Base-by-base conservation (phyloP, 176 grass and related monocot species). In the Avena insularis region DNA sequence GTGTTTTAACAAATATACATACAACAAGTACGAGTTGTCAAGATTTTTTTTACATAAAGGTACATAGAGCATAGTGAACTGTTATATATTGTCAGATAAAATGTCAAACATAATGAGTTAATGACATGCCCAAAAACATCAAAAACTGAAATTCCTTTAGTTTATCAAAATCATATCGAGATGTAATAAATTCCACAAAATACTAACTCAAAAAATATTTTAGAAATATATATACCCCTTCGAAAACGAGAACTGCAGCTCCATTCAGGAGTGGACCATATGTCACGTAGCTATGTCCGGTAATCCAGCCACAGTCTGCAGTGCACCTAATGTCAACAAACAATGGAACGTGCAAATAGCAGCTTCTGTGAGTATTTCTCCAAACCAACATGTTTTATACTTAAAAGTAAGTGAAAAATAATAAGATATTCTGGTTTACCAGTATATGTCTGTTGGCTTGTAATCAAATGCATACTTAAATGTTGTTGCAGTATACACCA, bases 401-500 rank as follows among this genome's bases (percentile, higher is more conserved):
- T 29, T 8, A 14, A 65, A 68, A 35, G 9, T 12, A 55, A 19
- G 9, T 45, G 13, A 38, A 67, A 78, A 88, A 75, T 3, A 9
- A 89, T 14, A 65, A 92, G 64, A 77, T 73, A 3, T 46, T 73
- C 16, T 75, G 35, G 85, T 56, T 65, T 95, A 99, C 97, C 97
- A 99, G 85, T 97, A 97, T 97, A 99, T 87, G 43, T 99, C 97
- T 2, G 73, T 81, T 72, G 97, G 82, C 73, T 97, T 99, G 83
- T 99, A 99, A 84, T 99, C 97, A 84, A 99, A 99, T 67, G 97
- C 94, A 88, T 99, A 96, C 71, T 99, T 99, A 86, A 99, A 99
- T 84, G 97, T 99, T 71, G 92, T 93, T 78, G 97, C 94, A 68
- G 92, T 89, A 84, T 99, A 99, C 23, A 97, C 87, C 97, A 99